Evolutionary conservation across 139 green algal species (phyloP), one percentile per base, ranked within the genome.

Genomic region (Volvox africanus): DNA sequence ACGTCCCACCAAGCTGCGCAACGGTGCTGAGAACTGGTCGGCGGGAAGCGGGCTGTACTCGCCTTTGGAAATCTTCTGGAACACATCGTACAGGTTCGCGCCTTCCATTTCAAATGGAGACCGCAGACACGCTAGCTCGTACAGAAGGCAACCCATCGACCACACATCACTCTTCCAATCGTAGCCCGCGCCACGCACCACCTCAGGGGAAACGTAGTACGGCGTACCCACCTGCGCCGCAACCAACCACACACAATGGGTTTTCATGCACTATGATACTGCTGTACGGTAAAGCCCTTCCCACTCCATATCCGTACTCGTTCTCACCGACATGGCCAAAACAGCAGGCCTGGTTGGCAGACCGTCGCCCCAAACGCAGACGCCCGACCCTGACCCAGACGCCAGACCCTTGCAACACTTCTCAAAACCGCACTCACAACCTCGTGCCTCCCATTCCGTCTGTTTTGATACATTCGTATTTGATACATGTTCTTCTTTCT

Each of bases 141-240:
- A 96, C 81, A 96, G 87, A 89, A 96, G 84, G 86, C 94, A 96
- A 36, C 94, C 94, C 88, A 95, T 87, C 81, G 85, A 93, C 94
- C 94, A 96, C 91, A 96, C 93, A 71, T 96, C 94, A 36, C 81
- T 92, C 90, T 95, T 95, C 93, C 93, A 96, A 92, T 96, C 94
- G 78, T 96, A 95, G n/a, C 93, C 93, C 2, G 90, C 89, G 50
- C 93, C 94, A 2, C 90, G 87, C 3, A 96, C 92, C 19, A 95
- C 93, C 92, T 96, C 94, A 19, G 94, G 94, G 0, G 93, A 95
- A 32, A 95, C 92, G 91, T 96, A 96, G 91, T 95, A 96, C 3
- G 94, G 94, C 21, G 94, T 96, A 55, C 94, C 94, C 6, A 96
- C 93, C 93, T 95, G 93, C 11, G 83, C 0, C 21, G 80, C 80